Conservation (phyloP, 768 basidiomycete species). For the Podaxis carcinomalis region DNA sequence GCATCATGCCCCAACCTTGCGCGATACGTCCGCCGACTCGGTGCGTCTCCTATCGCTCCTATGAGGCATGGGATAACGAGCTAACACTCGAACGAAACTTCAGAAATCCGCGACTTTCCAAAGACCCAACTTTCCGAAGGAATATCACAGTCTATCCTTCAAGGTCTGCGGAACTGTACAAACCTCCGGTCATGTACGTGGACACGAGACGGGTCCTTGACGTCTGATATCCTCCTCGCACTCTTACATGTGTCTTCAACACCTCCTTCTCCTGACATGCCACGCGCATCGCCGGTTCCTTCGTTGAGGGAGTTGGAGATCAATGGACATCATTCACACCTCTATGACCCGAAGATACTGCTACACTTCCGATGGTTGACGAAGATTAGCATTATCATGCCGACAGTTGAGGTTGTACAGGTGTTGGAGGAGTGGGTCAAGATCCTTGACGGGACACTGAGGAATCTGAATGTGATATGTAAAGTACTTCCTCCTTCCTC, state of each 20-base stretch:
- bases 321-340: slow-evolving; percentile 57
- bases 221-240: slow-evolving; percentile 51
- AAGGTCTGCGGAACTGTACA: slow-evolving; percentile 55
- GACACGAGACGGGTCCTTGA: slow-evolving; percentile 78
- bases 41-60: slow-evolving; percentile 29
- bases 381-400: slow-evolving; percentile 73
- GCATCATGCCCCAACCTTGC: slow-evolving; percentile 53
- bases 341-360: slow-evolving; percentile 53
- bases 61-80: background rate
- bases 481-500: slow-evolving; percentile 39
- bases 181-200: slow-evolving; percentile 65
- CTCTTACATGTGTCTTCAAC: slow-evolving; percentile 26
- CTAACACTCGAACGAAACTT: background rate
- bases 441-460: slow-evolving; percentile 40
- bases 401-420: slow-evolving; percentile 48
- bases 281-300: slow-evolving; percentile 17
- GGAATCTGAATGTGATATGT: slow-evolving; percentile 62
- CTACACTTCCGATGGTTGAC: slow-evolving; percentile 44
- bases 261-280: background rate
- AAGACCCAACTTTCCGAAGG: slow-evolving; percentile 37
- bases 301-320: slow-evolving; percentile 59
- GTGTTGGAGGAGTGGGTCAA: slow-evolving; percentile 49
- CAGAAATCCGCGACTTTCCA: slow-evolving; percentile 75
- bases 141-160: slow-evolving; percentile 35
- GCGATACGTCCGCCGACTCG: slow-evolving; percentile 49